phyloP scores from a whole-genome alignment of 495 filamentous ascomycete species.

The Penicillium macrosclerotiorum region DNA sequence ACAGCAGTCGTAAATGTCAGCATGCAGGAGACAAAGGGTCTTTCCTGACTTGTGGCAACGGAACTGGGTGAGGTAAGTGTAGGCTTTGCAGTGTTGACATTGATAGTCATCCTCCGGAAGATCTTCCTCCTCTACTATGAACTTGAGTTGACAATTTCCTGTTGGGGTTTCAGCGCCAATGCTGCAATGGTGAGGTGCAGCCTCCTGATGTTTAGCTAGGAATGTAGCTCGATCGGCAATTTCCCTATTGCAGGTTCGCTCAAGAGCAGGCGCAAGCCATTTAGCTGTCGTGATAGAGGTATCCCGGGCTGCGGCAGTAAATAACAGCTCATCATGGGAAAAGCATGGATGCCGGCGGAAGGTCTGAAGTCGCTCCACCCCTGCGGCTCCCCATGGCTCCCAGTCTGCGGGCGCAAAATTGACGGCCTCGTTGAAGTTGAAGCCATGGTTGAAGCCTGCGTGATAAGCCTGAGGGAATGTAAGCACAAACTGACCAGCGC shows the following conservation, averaged over 20 bases:
- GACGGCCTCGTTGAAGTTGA: constrained; percentile 99
- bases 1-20: constrained; percentile 77
- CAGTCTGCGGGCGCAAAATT: constrained; percentile 98
- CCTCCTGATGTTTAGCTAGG: constrained; percentile 59
- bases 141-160: constrained; percentile 40
- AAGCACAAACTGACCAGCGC: constrained; percentile 93
- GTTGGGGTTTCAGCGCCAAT: constrained; percentile 32
- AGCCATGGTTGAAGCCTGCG: constrained; percentile 91
- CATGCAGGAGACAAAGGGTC: constrained; percentile 74
- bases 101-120: constrained; percentile 86
- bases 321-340: constrained; percentile 93
- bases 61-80: constrained; percentile 87
- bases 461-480: constrained; percentile 93
- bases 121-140: constrained; percentile 64
- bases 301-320: constrained; percentile 78
- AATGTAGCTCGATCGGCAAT: constrained; percentile 64
- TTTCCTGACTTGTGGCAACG: constrained; percentile 75
- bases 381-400: constrained; percentile 88
- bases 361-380: constrained; percentile 79
- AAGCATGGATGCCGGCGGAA: constrained; percentile 95
- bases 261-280: constrained; percentile 87
- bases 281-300: constrained; percentile 89
- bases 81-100: constrained; percentile 89
- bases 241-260: constrained; percentile 73
- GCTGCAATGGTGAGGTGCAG: constrained; percentile 46